Base-by-base conservation (phyloP, 2,329 filamentous ascomycete species). In the Colletotrichum sp. region DNA sequence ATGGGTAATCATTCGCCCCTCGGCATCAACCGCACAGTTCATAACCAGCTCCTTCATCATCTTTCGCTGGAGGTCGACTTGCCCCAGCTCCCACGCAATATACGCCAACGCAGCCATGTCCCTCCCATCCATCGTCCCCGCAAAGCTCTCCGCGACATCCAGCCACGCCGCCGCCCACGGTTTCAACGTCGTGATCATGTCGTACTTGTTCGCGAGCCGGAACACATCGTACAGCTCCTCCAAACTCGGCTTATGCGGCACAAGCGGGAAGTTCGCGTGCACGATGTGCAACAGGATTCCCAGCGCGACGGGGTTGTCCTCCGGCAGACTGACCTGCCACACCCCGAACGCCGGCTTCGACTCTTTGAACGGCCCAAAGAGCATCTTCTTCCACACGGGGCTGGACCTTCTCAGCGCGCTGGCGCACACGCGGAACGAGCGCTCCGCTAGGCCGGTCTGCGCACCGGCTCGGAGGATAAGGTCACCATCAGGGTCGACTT, bases 311-410 rank as follows among this genome's bases (percentile, higher is more conserved):
- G 69, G 30, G 5, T 72, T 21, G 57, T 72, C 73, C n/a, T 72
- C 62, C 24, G 69, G 69, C 8, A 75, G 28, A 10, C 36, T 44
- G n/a, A 75, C 73, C 18, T 44, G 8, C 69, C 69, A 72, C 8
- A 24, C 8, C 8, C 72, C 75, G 13, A 32, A 71, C 2, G 55
- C 66, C 24, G 75, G 75, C 8, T 69, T 77, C n/a, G 75, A 67
- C 26, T 77, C 75, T 8, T 36, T 68, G 62, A 76, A 77, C 9
- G 62, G 62, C 7, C 72, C 75, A 15, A 71, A 76, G 32, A 77
- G 72, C 75, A 77, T 77, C 44, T 34, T 71, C 63, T 75, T 71
- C 67, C 72, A 77, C 5, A 77, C 57, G 6, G 18, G 63, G 75
- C 18, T 64, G 8, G 72, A 68, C 8, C 72, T 73, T 6, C 75